Evolutionary conservation across 257 asterid species (phyloP), one percentile per base, ranked within the genome.

Genomic region (Salvia hispanica): DNA sequence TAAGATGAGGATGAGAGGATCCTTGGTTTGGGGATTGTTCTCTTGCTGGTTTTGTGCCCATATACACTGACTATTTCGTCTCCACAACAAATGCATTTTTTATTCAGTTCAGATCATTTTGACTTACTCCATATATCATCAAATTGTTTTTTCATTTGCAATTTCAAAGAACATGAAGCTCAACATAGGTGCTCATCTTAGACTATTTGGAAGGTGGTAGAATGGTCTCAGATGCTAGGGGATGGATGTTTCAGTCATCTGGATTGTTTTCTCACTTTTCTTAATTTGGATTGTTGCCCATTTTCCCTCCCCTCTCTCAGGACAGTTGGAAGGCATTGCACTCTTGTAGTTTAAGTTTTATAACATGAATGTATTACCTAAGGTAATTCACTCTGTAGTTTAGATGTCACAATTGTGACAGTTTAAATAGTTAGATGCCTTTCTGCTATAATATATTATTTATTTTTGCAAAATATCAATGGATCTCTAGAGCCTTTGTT

Each of bases 341-440:
- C 42, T 37, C 42, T 18, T 4, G 42, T 37, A 5, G 58, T 33
- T 14, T 57, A 18, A 64, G 54, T 57, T 40, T 70, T 57, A 55
- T 48, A 25, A 34, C 45, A 44, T 18, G 4, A 43, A 46, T 44
- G 62, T 55, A 58, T 43, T 48, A 60, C 11, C 56, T 51, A 50
- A 6, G 10, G 18, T 58, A 9, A 25, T 53, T 62, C 31, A 9
- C 18, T 45, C 39, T 42, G 62, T 28, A 54, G 62, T 57, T 57
- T 13, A 33, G 2, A 33, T 7, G 10, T 57, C 43, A 6, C 3
- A 51, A 37, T 13, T 70, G 64, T 18, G 25, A 53, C 39, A 13
- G 40, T 63, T 58, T 70, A 59, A 64, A 56, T 56, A 57, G 50
- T 13, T 55, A 43, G 6, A 58, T 48, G 39, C 44, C 6, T 43